phyloP scores from a whole-genome alignment of 768 basidiomycete genomes.

The Crepidotus variabilis region DNA sequence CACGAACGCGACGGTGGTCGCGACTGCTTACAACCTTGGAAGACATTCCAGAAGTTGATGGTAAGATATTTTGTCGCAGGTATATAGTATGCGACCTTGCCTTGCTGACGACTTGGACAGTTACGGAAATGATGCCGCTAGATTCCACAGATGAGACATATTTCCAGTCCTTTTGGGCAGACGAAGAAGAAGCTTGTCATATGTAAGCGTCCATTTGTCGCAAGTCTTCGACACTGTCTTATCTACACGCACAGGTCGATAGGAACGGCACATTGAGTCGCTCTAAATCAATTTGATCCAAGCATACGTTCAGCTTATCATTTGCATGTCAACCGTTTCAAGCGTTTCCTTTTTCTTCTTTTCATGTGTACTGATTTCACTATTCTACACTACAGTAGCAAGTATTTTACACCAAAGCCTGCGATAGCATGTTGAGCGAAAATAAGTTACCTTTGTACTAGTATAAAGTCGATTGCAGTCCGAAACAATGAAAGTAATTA shows the following conservation, averaged over 20 bases:
- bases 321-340: not conserved
- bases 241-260: not conserved
- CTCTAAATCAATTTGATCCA: not conserved
- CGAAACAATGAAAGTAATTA: conserved; percentile 15
- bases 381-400: not conserved
- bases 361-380: not conserved
- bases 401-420: not conserved
- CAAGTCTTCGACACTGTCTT: not conserved
- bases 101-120: not conserved
- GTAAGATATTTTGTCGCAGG: not conserved
- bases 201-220: conserved; percentile 1
- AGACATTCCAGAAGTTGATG: conserved; percentile 18
- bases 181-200: conserved; percentile 7
- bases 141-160: not conserved
- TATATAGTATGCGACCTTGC: not conserved
- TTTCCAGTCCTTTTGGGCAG: conserved; percentile 7
- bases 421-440: not conserved
- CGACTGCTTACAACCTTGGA: conserved; percentile 7
- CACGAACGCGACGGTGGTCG: conserved; percentile 1
- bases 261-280: not conserved
- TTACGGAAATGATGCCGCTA: conserved; percentile 9
- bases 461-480: not conserved
- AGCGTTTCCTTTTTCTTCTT: not conserved
- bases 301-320: not conserved
- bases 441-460: not conserved